Base-by-base conservation (phyloP, 441 rosid genomes). In the Cnidoscolus chayamansa region DNA sequence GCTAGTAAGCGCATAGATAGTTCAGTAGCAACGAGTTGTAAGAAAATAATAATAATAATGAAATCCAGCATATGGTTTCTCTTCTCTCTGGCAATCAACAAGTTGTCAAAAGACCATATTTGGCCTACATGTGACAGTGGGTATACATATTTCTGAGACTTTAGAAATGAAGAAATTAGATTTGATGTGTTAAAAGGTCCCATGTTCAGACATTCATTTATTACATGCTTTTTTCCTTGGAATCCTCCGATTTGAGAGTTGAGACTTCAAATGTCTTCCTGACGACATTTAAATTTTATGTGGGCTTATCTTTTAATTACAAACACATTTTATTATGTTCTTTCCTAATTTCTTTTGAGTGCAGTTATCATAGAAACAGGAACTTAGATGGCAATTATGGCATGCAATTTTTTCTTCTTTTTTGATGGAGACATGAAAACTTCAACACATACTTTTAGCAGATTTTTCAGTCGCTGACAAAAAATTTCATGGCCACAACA, bases 401-500 rank as follows among this genome's bases (percentile, higher is more conserved):
- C 25, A 35, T 35, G 40, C 40, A 35, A 35, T 35, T 35, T 35
- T 35, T 4, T 35, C 5, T 35, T 35, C 5, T 35, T 2, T 35
- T 35, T 35, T 35, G 40, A 35, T 35, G 40, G 40, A 35, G 76
- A 19, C 50, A 54, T 43, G 17, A 12, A 11, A 40, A 40, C 54
- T 72, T 67, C 64, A 15, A 71, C 11, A 2, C 10, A 60, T 9
- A 37, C 63, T 71, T 47, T 61, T 17, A 10, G 32, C 57, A 16
- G 55, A 59, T 15, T 51, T 55, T 59, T 56, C 54, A 69, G 63
- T 60, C 10, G 7, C 62, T 55, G 68, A 55, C 65, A 65, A 55
- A 12, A 51, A n/a, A 7, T 19, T 45, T 55, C 63, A 65, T 43
- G 72, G 74, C 63, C 30, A 77, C 65, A 66, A 32, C 67, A 51